A percentile compares a stretch with the other conserved stretches of the same genome.
These are phyloP conservation scores for Pyrenochaeta sp. DNA, from an alignment of 2,329 filamentous ascomycete genomes.

Conservation along the genomic window DNA sequence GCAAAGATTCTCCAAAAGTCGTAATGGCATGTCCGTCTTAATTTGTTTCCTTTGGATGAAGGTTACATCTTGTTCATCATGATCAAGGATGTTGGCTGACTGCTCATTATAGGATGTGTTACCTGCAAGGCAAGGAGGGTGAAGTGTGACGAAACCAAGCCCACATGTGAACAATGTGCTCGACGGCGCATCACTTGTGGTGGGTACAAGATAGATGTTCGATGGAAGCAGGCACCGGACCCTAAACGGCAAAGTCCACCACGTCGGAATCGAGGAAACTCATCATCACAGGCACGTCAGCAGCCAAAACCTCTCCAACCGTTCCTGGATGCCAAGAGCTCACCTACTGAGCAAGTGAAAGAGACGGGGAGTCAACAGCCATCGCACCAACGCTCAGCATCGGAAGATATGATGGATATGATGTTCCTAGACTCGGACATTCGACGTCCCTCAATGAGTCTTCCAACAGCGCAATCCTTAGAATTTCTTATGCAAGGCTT, in stretches of 20 bases:
- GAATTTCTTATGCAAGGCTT: conserved; percentile 10
- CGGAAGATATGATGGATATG: conserved; percentile 13
- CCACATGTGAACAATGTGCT: conserved; percentile 69
- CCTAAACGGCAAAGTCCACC: conserved; percentile 15
- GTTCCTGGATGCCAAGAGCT: too few relatives aligned
- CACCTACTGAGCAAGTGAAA: not conserved
- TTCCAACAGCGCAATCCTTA: conserved; percentile 14
- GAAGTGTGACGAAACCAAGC: conserved; percentile 76
- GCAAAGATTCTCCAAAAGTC: conserved; percentile 19
- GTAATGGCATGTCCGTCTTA: conserved; percentile 20
- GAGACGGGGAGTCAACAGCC: not conserved
- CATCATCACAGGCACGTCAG: conserved; percentile 5
- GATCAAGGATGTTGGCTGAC: conserved; percentile 9
- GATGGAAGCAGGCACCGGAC: conserved; percentile 59
- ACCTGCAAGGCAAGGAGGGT: conserved; percentile 75
- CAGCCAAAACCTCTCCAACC: not conserved
- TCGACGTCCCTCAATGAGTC: conserved; percentile 3
- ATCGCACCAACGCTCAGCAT: not conserved
- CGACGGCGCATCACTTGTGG: conserved; percentile 70
- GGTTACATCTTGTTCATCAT: conserved; percentile 8
- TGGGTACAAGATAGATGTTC: conserved; percentile 75
- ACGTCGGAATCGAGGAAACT: conserved; percentile 38
- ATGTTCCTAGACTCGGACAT: conserved; percentile 12
- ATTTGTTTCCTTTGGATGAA: conserved; percentile 14
- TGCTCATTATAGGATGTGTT: conserved; percentile 63